These are phyloP conservation scores for Fragaria vesca DNA, from an alignment of 306 rosid genomes.

Conservation along the genomic window DNA sequence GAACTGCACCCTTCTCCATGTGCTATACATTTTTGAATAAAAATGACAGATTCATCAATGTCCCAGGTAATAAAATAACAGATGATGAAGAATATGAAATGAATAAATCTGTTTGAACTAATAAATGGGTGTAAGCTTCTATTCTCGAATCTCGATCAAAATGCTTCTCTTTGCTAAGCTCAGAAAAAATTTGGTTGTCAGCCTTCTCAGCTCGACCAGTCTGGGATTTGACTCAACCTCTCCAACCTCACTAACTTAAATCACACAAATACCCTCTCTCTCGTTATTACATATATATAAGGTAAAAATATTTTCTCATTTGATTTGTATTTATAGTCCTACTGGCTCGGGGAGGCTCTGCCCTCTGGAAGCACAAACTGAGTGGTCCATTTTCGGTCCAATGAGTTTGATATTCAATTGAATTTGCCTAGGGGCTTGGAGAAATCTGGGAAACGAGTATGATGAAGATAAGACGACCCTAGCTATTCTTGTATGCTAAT, in stretches of 20 bases:
- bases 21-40: slow-evolving; percentile 17
- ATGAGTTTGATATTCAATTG: neutral
- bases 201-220: neutral
- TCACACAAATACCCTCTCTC: no score
- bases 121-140: slow-evolving; percentile 41
- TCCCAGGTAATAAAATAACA: neutral
- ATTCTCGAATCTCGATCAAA: slow-evolving; percentile 49
- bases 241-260: no score
- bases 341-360: neutral
- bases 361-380: neutral
- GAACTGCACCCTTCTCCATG: slow-evolving; percentile 40
- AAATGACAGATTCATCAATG: slow-evolving; percentile 17
- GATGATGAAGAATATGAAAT: neutral
- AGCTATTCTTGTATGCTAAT: neutral
- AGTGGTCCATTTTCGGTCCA: slow-evolving; percentile 10
- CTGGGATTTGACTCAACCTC: no score
- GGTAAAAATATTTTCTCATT: neutral
- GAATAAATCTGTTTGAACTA: slow-evolving; percentile 14
- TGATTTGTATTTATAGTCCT: neutral
- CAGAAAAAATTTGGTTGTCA: slow-evolving; percentile 31
- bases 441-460: neutral
- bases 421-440: neutral
- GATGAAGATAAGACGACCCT: neutral
- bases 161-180: slow-evolving; percentile 10
- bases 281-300: no score